Conservation (phyloP, 805 yeast species). For the Starmerella roubikii region DNA sequence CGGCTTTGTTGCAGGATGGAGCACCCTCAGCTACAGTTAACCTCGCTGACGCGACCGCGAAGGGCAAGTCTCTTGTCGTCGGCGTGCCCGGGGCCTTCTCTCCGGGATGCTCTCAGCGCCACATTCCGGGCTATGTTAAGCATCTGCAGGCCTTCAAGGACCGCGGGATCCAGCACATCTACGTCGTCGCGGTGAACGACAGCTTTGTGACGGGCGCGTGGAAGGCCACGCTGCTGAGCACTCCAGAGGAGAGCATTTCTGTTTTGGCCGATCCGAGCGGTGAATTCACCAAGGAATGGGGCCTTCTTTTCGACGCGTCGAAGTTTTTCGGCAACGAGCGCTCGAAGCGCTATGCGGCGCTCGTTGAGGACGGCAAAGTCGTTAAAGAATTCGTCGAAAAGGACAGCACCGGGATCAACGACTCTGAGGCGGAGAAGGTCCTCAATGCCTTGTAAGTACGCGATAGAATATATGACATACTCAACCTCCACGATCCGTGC, state of each 20-base stretch:
- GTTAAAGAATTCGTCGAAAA: constrained; percentile 60
- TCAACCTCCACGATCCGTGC: not conserved
- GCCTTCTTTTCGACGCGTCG: constrained; percentile 59
- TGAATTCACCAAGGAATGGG: constrained; percentile 52
- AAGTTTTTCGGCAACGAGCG: constrained; percentile 64
- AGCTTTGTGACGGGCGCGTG: constrained; percentile 76
- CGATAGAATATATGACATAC: too few relatives aligned
- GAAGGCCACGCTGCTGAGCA: constrained; percentile 34
- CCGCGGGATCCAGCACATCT: constrained; percentile 53
- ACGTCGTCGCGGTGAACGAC: constrained; percentile 71
- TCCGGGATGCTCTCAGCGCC: constrained; percentile 60
- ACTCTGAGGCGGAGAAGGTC: constrained; percentile 24
- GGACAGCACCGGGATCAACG: constrained; percentile 56
- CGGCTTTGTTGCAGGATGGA: constrained; percentile 38
- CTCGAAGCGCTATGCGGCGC: constrained; percentile 59
- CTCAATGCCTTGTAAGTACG: too few relatives aligned
- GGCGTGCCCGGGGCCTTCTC: constrained; percentile 71
- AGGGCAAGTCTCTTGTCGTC: constrained; percentile 42
- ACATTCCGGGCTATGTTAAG: constrained; percentile 60
- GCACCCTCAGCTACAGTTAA: constrained; percentile 53
- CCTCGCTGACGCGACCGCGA: constrained; percentile 35
- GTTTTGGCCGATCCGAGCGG: constrained; percentile 66
- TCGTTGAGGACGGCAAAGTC: constrained; percentile 65
- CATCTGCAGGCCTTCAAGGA: constrained; percentile 38
- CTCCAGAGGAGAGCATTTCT: constrained; percentile 34